Percentiles rank a stretch among this genome's conserved stretches.
phyloP scores from a whole-genome alignment of 305 asterid species.

The Nicotiana rustica region DNA sequence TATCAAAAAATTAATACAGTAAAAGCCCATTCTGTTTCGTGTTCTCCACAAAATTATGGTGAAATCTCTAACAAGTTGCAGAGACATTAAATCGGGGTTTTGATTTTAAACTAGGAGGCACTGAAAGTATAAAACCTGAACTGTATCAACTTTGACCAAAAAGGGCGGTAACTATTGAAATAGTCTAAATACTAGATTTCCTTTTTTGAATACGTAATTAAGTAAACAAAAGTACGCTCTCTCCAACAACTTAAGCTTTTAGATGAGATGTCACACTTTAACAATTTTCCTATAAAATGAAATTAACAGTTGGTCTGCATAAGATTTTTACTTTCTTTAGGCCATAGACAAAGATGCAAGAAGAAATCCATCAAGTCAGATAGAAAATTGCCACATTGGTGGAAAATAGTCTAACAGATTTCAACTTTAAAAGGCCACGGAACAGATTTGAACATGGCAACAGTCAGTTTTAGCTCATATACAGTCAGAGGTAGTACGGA shows the following conservation, averaged over 20 bases:
- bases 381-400: not conserved
- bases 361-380: not conserved
- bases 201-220: no score
- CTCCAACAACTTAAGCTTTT: no score
- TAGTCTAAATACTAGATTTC: not conserved
- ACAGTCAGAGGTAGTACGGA: conserved; percentile 6
- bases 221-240: no score
- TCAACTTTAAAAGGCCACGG: not conserved
- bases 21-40: not conserved
- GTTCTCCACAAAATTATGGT: not conserved
- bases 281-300: not conserved
- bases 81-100: not conserved
- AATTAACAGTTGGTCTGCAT: not conserved
- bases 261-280: no score
- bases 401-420: not conserved
- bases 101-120: not conserved
- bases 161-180: not conserved
- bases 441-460: not conserved
- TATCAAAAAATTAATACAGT: not conserved
- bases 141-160: not conserved
- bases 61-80: not conserved
- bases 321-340: not conserved
- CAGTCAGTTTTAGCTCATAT: not conserved
- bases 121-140: not conserved
- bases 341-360: not conserved